Evolutionary conservation across 257 asterid species (phyloP), one percentile per base, ranked within the genome.

Genomic region (Lycium ferocissimum): DNA sequence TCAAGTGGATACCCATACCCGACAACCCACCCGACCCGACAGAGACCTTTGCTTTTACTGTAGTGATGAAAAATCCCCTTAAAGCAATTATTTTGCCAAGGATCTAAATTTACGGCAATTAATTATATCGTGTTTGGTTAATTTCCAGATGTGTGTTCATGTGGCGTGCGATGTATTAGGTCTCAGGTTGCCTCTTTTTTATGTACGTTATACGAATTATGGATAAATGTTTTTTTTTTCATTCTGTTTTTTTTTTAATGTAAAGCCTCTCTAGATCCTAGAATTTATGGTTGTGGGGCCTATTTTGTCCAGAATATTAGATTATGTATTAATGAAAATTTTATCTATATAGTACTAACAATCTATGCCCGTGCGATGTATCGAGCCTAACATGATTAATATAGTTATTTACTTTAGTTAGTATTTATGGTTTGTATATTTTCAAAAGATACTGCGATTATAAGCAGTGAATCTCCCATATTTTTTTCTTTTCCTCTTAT

Each of bases 11-110:
- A 81, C 95, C 99, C 6, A 86, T 91, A 1, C 97, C 97, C 83
- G 95, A 85, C 20, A 89, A 86, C 93, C 97, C 96, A 37, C 98
- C 98, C 79, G 97, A 94, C 93, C 97, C 97, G 79, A 91, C 97
- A 0, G 99, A 96, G 89, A 93, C 97, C 0, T 96, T 91, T 82
- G 98, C 99, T 84, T 94, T 94, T 83, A 95, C 98, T 58, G 93
- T 96, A 1, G 94, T 96, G 76, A 96, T 96, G 99, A 95, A 93
- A 91, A 85, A 93, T 86, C 98, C 99, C 11, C 91, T 96, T 40
- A 95, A 93, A 84, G 99, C 99, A 81, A 90, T 92, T 53, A 90
- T 92, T 86, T 87, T 95, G 83, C 93, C 95, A 11, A 89, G 98
- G 91, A 6, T 35, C 94, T n/a, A 89, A 75, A 87, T 91, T 87